Conservation (phyloP, 257 asterid species). For the Capsicum baccatum region DNA sequence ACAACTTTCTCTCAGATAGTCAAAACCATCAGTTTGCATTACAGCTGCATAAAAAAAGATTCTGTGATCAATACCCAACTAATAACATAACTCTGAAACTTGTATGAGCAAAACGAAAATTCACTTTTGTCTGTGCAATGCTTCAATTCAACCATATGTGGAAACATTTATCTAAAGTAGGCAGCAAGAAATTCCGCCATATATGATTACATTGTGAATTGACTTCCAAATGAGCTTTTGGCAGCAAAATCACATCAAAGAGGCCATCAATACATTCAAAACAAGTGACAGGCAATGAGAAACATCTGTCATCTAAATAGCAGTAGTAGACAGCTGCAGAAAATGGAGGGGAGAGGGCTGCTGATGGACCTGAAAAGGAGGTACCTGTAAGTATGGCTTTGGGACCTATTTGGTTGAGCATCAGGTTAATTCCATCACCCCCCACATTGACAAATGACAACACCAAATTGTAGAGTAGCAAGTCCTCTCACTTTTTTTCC, state of each 20-base stretch:
- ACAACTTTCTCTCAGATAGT: constrained; percentile 89
- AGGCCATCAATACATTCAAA: background rate
- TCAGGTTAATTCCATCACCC: background rate
- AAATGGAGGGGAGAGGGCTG: background rate
- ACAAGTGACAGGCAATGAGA: background rate
- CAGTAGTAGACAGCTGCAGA: background rate
- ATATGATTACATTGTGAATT: background rate
- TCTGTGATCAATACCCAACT: constrained; percentile 9
- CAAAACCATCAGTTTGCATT: constrained; percentile 95
- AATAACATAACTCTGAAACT: background rate
- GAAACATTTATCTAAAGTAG: constrained; percentile 2
- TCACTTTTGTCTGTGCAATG: background rate
- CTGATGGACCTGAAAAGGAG: background rate
- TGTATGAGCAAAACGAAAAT: background rate
- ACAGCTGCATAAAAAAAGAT: constrained; percentile 68
- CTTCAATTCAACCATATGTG: background rate
- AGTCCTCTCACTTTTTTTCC: background rate
- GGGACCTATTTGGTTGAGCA: background rate
- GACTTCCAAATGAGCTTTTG: background rate
- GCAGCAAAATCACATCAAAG: background rate
- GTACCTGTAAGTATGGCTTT: background rate
- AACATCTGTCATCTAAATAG: background rate
- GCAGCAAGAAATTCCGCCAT: background rate
- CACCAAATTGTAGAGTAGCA: background rate
- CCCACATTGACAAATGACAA: constrained; percentile 16